Evolutionary conservation across 345 rosid genomes (phyloP).

Genomic region (Citrus sp.): DNA sequence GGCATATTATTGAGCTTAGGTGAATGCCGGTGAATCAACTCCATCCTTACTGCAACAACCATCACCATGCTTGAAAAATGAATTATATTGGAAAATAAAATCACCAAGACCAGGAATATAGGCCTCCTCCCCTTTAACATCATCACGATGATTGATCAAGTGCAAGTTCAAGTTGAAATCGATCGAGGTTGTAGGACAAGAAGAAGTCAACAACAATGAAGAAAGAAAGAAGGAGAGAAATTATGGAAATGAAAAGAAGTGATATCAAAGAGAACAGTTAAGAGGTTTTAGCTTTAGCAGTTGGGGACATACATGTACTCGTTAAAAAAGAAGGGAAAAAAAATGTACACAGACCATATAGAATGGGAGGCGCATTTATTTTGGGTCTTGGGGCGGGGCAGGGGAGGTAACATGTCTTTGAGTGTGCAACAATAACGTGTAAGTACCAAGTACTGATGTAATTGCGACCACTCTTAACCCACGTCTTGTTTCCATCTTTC

Average conservation of each 20-base stretch:
- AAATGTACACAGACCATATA: background rate
- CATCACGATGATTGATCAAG: background rate
- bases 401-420: background rate
- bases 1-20: slow-evolving; percentile 8
- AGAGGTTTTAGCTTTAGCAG: background rate
- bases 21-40: slow-evolving; percentile 26
- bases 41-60: slow-evolving; percentile 8
- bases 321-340: background rate
- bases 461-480: background rate
- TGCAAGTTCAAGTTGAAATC: background rate
- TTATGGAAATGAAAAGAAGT: background rate
- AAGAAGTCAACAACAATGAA: too few relatives aligned
- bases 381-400: background rate
- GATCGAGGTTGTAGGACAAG: too few relatives aligned
- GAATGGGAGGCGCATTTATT: background rate
- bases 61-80: background rate
- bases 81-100: background rate
- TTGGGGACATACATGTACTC: slow-evolving; percentile 4
- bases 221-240: background rate
- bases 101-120: background rate
- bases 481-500: background rate
- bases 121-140: background rate
- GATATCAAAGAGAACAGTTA: background rate
- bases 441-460: background rate
- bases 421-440: background rate